Evolutionary conservation across 2,329 filamentous ascomycete species (phyloP), one percentile per base, ranked within the genome.

Genomic region (Pleurostoma richardsiae): DNA sequence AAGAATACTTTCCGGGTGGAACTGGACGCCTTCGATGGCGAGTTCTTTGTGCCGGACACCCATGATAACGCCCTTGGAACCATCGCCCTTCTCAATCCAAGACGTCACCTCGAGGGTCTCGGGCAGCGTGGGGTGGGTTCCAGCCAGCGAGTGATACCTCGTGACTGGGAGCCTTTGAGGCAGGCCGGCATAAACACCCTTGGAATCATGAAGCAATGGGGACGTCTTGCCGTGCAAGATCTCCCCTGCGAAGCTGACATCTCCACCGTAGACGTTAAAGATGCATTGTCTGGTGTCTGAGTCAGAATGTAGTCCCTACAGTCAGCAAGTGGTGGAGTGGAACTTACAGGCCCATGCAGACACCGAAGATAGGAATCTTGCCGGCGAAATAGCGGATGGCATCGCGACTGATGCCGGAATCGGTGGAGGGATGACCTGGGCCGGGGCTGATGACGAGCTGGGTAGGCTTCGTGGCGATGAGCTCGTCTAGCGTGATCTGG

Each of bases 141-240:
- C 94, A 8, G 94, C 94, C 39, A 99, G 81, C 4, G 95, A 99
- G 68, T 99, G 94, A 62, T 99, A 99, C 53, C 94, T 79, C 11
- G 94, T 99, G 26, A 99, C 91, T 1, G 88, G 88, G 26, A 99
- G 77, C 31, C 83, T 81, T 60, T 95, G 86, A 4, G 84, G 72
- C 47, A 99, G 74, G n/a, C 83, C 83, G 40, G 82, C 79, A 63
- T 96, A 99, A 6, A 96, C 86, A n/a, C 94, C 95, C 66, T 90
- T 95, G 44, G 77, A 79, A 64, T 99, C 94, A 67, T 99, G 94
- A 39, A 82, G 81, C 59, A 99, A 74, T 43, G 87, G 85, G 3
- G 92, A 97, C 5, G 94, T 99, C 73, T 99, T 99, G 58, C 94
- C 94, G 61, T 99, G 94, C 46, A 99, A 74, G 60, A 96, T 96